A percentile compares a stretch with the other conserved stretches of the same genome.
phyloP scores from a whole-genome alignment of 768 basidiomycete genomes.

The Lyophyllum decastes region DNA sequence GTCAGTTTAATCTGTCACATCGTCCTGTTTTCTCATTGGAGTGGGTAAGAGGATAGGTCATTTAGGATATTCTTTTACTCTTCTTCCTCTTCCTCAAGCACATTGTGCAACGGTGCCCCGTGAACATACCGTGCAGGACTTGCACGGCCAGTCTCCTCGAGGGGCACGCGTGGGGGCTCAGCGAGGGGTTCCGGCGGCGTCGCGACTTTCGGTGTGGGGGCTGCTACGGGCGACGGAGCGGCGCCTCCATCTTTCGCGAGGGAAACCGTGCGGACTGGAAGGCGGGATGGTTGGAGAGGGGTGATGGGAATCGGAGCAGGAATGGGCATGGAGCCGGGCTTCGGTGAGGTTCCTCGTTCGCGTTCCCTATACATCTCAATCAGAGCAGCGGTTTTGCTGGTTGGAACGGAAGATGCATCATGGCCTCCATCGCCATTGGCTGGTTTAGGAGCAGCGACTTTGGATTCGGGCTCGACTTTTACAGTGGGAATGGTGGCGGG shows the following conservation, averaged over 20 bases:
- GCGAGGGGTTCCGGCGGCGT: conserved; percentile 26
- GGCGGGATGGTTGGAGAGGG: conserved; percentile 39
- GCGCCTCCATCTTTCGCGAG: conserved; percentile 20
- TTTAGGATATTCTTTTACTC: background rate
- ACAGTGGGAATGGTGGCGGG: background rate
- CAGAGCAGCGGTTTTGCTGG: conserved; percentile 72
- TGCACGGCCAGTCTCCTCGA: conserved; percentile 53
- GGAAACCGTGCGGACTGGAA: conserved; percentile 37
- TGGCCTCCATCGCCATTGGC: conserved; percentile 14
- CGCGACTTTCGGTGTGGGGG: conserved; percentile 26
- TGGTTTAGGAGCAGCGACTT: conserved; percentile 7
- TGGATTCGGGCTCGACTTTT: conserved; percentile 9
- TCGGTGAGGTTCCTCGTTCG: conserved; percentile 48
- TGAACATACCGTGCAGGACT: conserved; percentile 79
- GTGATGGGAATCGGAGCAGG: conserved; percentile 26
- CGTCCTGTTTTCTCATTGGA: background rate
- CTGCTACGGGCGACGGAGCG: conserved; percentile 22
- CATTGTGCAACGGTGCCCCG: conserved; percentile 85
- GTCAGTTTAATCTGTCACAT: background rate
- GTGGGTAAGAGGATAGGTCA: background rate
- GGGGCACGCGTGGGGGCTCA: conserved; percentile 33
- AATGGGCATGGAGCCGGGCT: conserved; percentile 24
- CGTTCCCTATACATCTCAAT: conserved; percentile 87
- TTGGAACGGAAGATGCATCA: conserved; percentile 20
- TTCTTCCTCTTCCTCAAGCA: conserved; percentile 78